These are phyloP conservation scores for Oidiodendron maius DNA, from an alignment of 495 filamentous ascomycete species.

Conservation along the genomic window DNA sequence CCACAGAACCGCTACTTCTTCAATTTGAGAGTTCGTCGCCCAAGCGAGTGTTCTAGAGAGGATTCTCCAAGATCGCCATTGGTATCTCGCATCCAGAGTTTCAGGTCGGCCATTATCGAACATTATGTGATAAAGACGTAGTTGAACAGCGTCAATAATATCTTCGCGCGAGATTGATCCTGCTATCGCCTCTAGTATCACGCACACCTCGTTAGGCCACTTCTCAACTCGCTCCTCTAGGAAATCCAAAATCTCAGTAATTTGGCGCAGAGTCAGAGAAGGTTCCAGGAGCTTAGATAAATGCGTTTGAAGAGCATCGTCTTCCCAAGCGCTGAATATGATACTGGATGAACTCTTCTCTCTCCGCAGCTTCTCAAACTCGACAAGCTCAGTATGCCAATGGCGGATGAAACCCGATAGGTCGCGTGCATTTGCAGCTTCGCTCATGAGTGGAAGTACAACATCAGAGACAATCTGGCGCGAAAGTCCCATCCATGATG, in stretches of 20 bases:
- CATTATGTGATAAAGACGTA: slow-evolving; percentile 26
- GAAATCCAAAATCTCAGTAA: slow-evolving; percentile 37
- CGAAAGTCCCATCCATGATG: slow-evolving; percentile 13
- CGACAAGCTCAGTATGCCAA: slow-evolving; percentile 58
- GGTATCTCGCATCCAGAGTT: slow-evolving; percentile 12
- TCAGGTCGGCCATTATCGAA: slow-evolving; percentile 9
- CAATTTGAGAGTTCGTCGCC: slow-evolving; percentile 1
- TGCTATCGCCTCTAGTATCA: slow-evolving; percentile 43
- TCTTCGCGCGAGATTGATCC: slow-evolving; percentile 37
- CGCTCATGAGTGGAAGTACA: slow-evolving; percentile 52
- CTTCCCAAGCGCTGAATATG: slow-evolving; percentile 54
- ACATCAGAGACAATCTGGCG: slow-evolving; percentile 29
- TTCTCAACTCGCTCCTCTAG: slow-evolving; percentile 24
- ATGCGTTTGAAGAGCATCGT: slow-evolving; percentile 45
- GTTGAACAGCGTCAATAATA: slow-evolving; percentile 29
- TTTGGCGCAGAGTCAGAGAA: slow-evolving; percentile 40
- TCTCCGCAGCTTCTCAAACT: slow-evolving; percentile 34
- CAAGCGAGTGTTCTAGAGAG: slow-evolving; percentile 12
- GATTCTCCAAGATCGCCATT: slow-evolving; percentile 22
- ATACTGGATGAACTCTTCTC: not conserved
- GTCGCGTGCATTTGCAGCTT: slow-evolving; percentile 59
- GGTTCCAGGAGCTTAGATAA: slow-evolving; percentile 35
- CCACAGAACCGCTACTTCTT: slow-evolving; percentile 5
- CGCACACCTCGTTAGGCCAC: slow-evolving; percentile 22
- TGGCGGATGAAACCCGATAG: slow-evolving; percentile 57